Percentiles rank a stretch among this genome's conserved stretches.
These are phyloP conservation scores for Soucietia sequanensis DNA, from an alignment of 805 yeast species.

Conservation along the genomic window DNA sequence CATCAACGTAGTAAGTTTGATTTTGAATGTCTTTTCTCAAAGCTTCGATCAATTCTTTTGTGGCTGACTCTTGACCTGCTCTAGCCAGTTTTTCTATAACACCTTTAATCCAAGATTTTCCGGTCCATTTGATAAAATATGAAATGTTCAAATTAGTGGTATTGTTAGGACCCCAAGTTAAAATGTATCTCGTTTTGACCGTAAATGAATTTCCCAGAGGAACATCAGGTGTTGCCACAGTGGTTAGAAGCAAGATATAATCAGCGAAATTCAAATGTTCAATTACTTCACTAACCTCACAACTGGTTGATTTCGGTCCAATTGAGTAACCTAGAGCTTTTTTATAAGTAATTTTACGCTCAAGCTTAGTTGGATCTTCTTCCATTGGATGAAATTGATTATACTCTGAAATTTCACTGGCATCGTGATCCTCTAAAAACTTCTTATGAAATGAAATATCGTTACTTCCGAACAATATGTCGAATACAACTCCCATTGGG, in stretches of 20 bases:
- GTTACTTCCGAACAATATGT: constrained; percentile 63
- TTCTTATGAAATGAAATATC: constrained; percentile 40
- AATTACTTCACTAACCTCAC: constrained; percentile 61
- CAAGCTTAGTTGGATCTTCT: constrained; percentile 39
- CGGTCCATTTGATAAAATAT: constrained; percentile 85
- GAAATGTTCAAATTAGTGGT: constrained; percentile 60
- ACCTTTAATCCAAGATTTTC: constrained; percentile 86
- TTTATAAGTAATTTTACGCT: constrained; percentile 61
- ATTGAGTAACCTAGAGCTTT: constrained; percentile 77
- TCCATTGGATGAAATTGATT: constrained; percentile 29
- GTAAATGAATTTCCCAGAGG: constrained; percentile 86
- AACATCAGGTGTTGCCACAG: constrained; percentile 85
- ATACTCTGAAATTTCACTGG: constrained; percentile 43
- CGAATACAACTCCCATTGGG: constrained; percentile 76
- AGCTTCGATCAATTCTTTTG: constrained; percentile 46
- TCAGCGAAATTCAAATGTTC: constrained; percentile 52
- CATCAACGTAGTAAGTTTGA: constrained; percentile 18
- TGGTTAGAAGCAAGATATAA: constrained; percentile 58
- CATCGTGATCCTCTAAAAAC: constrained; percentile 44
- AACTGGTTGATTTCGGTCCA: constrained; percentile 90
- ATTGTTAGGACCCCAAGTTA: constrained; percentile 73
- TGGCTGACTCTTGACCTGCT: constrained; percentile 72
- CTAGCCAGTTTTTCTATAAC: constrained; percentile 83
- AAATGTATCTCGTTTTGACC: constrained; percentile 67
- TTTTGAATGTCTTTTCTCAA: constrained; percentile 30